Percentiles rank a stretch among this genome's conserved stretches.
phyloP scores from a whole-genome alignment of 2,329 filamentous ascomycete species.

The Phialophora verrucosa region DNA sequence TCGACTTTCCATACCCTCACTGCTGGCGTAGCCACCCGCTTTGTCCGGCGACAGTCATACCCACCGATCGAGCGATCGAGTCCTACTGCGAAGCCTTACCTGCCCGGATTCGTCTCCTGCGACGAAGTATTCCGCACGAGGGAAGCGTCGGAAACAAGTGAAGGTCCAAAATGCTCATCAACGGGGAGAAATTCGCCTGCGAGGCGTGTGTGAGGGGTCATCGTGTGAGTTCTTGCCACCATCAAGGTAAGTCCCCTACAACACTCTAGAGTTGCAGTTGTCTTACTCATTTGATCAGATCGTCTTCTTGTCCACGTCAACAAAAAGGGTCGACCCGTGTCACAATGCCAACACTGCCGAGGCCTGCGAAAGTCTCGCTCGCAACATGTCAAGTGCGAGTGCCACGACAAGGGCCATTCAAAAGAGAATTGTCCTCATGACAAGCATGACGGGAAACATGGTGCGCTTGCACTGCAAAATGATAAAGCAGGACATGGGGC shows the following conservation, averaged over 20 bases:
- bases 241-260: conserved; percentile 72
- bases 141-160: neutral
- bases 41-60: neutral
- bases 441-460: conserved; percentile 46
- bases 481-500: neutral
- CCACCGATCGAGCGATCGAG: neutral
- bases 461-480: conserved; percentile 29
- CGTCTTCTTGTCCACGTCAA: conserved; percentile 92
- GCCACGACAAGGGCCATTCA: conserved; percentile 75
- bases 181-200: conserved; percentile 98
- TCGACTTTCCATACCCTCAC: neutral
- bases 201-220: conserved; percentile 98
- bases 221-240: conserved; percentile 97
- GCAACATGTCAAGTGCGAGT: conserved; percentile 95
- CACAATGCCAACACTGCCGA: conserved; percentile 97
- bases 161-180: conserved; percentile 69
- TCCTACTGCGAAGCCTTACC: neutral
- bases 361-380: conserved; percentile 93
- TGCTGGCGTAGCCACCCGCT: neutral
- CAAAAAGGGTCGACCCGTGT: conserved; percentile 95
- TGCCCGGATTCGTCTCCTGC: neutral
- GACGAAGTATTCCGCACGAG: neutral
- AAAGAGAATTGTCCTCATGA: conserved; percentile 43
- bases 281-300: conserved; percentile 61
- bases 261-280: neutral